Base-by-base conservation (phyloP, 441 rosid genomes). In the Raphanus hybrid region DNA sequence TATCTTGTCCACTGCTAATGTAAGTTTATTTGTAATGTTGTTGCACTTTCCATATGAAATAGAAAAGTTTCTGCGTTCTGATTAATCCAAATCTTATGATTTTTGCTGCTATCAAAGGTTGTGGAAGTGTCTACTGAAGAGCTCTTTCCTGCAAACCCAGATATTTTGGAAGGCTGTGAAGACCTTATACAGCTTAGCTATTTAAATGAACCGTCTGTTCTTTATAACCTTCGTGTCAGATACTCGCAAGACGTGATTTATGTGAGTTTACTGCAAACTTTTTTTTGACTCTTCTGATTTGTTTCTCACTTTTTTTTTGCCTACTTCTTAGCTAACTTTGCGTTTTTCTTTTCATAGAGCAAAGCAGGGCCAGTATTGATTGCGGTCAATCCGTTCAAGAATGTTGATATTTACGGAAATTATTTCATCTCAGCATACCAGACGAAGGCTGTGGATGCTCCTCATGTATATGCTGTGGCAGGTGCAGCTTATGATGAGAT, bases 181-280 rank as follows among this genome's bases (percentile, higher is more conserved):
- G 93, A 96, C 82, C 98, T 94, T 74, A 85, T 88, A 80, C 97
- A 89, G 80, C 99, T 96, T 79, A 92, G 94, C 84, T 96, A 89
- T 89, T 78, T 96, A 85, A 96, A 96, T 72, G 99, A 94, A 75
- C 99, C 98, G 39, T 89, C 99, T 9, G 95, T 94, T 76, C 87
- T 96, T 76, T 83, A 94, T 86, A 96, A 96, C 81, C 86, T 96
- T 29, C 84, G 80, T 71, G 80, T 78, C 87, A 88, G 98, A 87
- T 94, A 84, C 82, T 82, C 87, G 32, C 86, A 64, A 82, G 93
- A 94, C 72, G 70, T 83, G 81, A 87, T 96, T 75, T 96, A 96
- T 90, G 99, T 96, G 82, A 88, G 99, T 82, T 61, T 16, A 16
- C 37, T 61, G 64, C 27, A 67, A 69, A 34, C 23, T 16, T 52